Conservation (phyloP, 2,329 filamentous ascomycete species). For the Ophiocordyceps unilateralis region DNA sequence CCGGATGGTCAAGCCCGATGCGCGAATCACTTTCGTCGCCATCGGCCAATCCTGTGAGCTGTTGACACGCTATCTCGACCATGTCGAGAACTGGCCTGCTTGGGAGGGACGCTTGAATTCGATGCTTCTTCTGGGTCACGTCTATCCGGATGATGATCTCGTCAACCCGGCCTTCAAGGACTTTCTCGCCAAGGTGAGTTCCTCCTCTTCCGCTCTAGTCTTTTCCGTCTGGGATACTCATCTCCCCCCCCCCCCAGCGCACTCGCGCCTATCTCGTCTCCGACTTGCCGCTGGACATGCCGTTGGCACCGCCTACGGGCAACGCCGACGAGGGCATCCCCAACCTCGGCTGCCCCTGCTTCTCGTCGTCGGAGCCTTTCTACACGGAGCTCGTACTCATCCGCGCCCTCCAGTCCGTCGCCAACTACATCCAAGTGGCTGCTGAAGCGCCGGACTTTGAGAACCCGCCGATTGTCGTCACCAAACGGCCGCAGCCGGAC, state of each 20-base stretch:
- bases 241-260: slow-evolving; percentile 22
- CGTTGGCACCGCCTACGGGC: slow-evolving; percentile 33
- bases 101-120: slow-evolving; percentile 27
- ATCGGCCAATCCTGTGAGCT: slow-evolving; percentile 48
- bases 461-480: slow-evolving; percentile 21
- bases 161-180: slow-evolving; percentile 24
- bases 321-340: slow-evolving; percentile 25
- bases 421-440: slow-evolving; percentile 45
- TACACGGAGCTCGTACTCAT: slow-evolving; percentile 47
- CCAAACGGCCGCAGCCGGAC: slow-evolving; percentile 7
- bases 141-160: slow-evolving; percentile 20
- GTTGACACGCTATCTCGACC: slow-evolving; percentile 39
- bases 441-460: slow-evolving; percentile 20
- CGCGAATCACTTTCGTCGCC: slow-evolving; percentile 52
- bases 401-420: slow-evolving; percentile 30
- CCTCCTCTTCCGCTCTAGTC: background rate
- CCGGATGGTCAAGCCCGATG: slow-evolving; percentile 25
- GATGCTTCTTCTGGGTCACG: slow-evolving; percentile 32
- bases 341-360: slow-evolving; percentile 44
- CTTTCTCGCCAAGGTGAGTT: slow-evolving; percentile 34
- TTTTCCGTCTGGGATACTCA: background rate
- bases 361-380: slow-evolving; percentile 45
- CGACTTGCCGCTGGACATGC: slow-evolving; percentile 28
- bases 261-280: slow-evolving; percentile 44
- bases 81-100: slow-evolving; percentile 29